phyloP scores from a whole-genome alignment of 2,329 filamentous ascomycete species.

The Cladosporium sp. region DNA sequence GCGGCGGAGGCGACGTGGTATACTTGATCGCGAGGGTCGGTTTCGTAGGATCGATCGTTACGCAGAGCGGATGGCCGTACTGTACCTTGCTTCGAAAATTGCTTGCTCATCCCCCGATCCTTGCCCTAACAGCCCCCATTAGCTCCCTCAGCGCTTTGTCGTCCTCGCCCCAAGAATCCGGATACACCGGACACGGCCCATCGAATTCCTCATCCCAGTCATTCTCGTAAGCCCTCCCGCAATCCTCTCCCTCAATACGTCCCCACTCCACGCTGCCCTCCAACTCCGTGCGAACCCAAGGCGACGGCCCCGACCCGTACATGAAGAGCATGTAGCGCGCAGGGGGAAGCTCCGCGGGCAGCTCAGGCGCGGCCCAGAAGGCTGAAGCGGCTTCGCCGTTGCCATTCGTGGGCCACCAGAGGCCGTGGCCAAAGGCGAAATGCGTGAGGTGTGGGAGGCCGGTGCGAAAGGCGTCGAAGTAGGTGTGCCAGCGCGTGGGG shows the following conservation, averaged over 20 bases:
- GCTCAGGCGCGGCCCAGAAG: not conserved
- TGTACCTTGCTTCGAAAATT: slow-evolving; percentile 1
- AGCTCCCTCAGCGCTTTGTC: slow-evolving; percentile 2
- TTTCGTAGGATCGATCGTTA: no score
- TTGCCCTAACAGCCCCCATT: not conserved
- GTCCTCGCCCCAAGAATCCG: slow-evolving; percentile 5
- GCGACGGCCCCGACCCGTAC: not conserved
- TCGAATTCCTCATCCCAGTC: not conserved
- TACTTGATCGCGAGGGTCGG: slow-evolving; percentile 35
- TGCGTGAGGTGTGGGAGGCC: slow-evolving; percentile 5
- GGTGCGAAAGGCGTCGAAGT: slow-evolving; percentile 1
- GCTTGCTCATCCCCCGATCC: not conserved
- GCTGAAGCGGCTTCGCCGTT: not conserved
- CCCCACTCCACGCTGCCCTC: not conserved
- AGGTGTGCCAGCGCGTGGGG: slow-evolving; percentile 13
- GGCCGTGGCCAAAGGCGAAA: slow-evolving; percentile 7
- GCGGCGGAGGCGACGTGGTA: slow-evolving; percentile 57
- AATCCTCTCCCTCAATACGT: no score
- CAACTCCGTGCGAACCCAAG: not conserved
- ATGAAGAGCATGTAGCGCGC: not conserved
- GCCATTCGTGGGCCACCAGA: not conserved
- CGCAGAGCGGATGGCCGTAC: no score
- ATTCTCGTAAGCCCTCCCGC: not conserved
- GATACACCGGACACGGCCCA: not conserved
- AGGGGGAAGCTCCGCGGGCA: not conserved